phyloP scores from a whole-genome alignment of 1,284 basidiomycete species.

The Serendipita sp. region DNA sequence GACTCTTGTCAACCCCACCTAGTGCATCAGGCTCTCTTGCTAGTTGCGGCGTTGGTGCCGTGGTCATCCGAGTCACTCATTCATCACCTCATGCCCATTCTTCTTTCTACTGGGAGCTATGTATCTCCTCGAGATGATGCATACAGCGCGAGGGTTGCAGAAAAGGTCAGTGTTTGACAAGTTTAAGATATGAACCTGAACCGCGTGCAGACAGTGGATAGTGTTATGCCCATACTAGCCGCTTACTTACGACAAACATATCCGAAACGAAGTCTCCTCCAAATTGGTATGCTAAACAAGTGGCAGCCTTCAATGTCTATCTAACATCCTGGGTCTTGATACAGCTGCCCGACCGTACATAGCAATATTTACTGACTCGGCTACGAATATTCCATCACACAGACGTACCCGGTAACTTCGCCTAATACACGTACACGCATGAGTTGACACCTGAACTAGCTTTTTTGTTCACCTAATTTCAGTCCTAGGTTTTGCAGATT shows the following conservation, averaged over 20 bases:
- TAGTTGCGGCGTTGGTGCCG: constrained; percentile 74
- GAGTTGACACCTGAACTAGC: constrained; percentile 25
- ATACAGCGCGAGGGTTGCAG: constrained; percentile 89
- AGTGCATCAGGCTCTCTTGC: constrained; percentile 83
- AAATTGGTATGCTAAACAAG: constrained; percentile 29
- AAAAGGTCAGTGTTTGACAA: constrained; percentile 42
- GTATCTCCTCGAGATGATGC: constrained; percentile 93
- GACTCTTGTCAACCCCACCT: constrained; percentile 87
- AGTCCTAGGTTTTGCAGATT: constrained; percentile 68
- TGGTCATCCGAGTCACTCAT: constrained; percentile 83
- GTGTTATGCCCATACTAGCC: constrained; percentile 87
- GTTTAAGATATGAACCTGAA: not conserved
- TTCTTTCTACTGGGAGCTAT: constrained; percentile 97
- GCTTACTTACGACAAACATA: constrained; percentile 51
- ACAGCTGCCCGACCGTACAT: constrained; percentile 52
- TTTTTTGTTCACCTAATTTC: constrained; percentile 89
- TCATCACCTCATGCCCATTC: constrained; percentile 95
- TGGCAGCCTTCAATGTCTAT: not conserved
- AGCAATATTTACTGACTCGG: constrained; percentile 79
- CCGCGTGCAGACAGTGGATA: constrained; percentile 64
- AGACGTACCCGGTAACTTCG: constrained; percentile 58
- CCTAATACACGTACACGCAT: constrained; percentile 11
- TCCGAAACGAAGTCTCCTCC: constrained; percentile 40
- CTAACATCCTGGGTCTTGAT: not conserved
- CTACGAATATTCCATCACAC: constrained; percentile 76